Base-by-base conservation (phyloP, 2,329 filamentous ascomycete genomes). In the Pyricularia grisea region DNA sequence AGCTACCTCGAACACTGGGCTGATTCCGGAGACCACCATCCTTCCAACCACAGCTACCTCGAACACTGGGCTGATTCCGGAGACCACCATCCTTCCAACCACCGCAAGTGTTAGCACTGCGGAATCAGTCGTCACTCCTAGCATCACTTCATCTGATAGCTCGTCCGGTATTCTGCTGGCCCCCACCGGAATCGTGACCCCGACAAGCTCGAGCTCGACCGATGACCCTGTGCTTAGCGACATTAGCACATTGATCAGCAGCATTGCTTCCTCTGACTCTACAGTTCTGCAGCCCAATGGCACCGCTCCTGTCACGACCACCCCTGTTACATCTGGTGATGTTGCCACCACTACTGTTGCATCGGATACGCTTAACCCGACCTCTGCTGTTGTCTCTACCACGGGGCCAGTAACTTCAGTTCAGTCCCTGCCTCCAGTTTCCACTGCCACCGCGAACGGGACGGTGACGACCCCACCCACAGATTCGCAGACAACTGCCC, bases 141-240 rank as follows among this genome's bases (percentile, higher is more conserved):
- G 63, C 71, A 73, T 28, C 67, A 14, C 30, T 69, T 50, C 42
- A 7, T 50, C 42, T n/a, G 7, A 17, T 2, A 69, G 69, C 58
- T 70, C 71, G 9, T 70, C 71, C 9, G 70, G 69, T 23, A 72
- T 78, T 68, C 70, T 78, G 5, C 68, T 78, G 14, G 77, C 74
- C 12, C 76, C 76, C 25, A 78, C 75, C 9, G 77, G 77, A 30
- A 73, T 76, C 28, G 76, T 78, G 25, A 76, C 75, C 5, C 50
- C 64, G 27, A 42, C 63, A 6, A 31, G 55, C 27, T 63, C 55
- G 4, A 63, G 70, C 23, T 65, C 69, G 10, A 61, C 71, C 20
- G 36, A 33, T 20, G 20, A n/a, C 17, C 66, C 67, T 30, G 67
- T 64, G 6, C 33, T 67, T 17, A 68, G 30, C 9, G 31, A 67